A percentile compares a stretch with the other conserved stretches of the same genome.
Conservation (phyloP, 2,329 filamentous ascomycete genomes). For the Diplodia sapinea region DNA sequence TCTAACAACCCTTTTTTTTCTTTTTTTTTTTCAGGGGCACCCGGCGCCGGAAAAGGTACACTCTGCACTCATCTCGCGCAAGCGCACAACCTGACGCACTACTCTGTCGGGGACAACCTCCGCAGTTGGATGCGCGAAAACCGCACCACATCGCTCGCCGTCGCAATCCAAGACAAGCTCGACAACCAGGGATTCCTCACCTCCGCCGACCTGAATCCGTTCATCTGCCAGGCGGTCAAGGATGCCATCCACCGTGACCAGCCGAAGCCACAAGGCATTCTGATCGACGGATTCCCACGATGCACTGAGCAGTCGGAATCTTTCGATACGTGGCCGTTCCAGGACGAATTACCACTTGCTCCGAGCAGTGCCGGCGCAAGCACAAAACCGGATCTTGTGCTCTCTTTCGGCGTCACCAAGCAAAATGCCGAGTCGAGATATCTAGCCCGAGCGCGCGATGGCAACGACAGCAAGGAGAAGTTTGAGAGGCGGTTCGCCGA, state of each 20-base stretch:
- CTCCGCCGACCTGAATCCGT: slow-evolving; percentile 24
- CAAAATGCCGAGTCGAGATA: background rate
- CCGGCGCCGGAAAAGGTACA: slow-evolving; percentile 45
- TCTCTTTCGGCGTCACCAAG: background rate
- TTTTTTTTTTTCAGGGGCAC: slow-evolving; percentile 36
- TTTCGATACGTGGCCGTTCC: slow-evolving; percentile 5
- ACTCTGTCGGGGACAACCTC: slow-evolving; percentile 42
- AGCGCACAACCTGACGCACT: slow-evolving; percentile 36
- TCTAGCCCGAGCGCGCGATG: background rate
- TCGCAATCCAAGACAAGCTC: slow-evolving; percentile 16
- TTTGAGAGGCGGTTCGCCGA: slow-evolving; percentile 18
- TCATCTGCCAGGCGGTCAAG: slow-evolving; percentile 32
- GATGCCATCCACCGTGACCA: background rate
- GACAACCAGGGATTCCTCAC: slow-evolving; percentile 31
- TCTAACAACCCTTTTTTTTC: slow-evolving; percentile 9
- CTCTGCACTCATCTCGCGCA: slow-evolving; percentile 38
- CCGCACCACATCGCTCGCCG: background rate
- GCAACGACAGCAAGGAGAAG: slow-evolving; percentile 18
- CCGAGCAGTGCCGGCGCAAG: background rate
- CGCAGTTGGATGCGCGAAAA: slow-evolving; percentile 30
- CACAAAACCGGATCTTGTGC: slow-evolving; percentile 21
- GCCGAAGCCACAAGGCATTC: background rate
- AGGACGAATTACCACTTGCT: background rate
- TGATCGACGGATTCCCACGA: slow-evolving; percentile 37
- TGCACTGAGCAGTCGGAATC: slow-evolving; percentile 13